phyloP scores from a whole-genome alignment of 495 filamentous ascomycete species.

The Thozetella sp. region DNA sequence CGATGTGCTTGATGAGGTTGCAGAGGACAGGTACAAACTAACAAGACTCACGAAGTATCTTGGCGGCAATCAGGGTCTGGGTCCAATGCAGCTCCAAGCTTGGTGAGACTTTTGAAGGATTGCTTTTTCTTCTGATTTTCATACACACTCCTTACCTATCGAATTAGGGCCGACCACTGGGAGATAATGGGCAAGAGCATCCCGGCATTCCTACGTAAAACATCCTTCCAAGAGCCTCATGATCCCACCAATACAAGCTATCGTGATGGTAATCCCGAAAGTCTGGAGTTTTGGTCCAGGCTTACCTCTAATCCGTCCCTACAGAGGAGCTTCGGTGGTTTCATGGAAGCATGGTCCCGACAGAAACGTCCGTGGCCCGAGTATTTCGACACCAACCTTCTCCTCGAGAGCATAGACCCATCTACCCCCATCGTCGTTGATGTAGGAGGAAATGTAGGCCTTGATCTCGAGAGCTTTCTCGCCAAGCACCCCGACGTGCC shows the following conservation, averaged over 20 bases:
- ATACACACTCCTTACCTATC: neutral
- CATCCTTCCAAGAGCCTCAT: conserved; percentile 16
- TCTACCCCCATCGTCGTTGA: conserved; percentile 33
- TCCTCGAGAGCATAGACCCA: conserved; percentile 18
- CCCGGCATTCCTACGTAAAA: conserved; percentile 19
- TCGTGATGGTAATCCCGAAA: conserved; percentile 12
- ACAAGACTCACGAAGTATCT: conserved; percentile 13
- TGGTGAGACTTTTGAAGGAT: conserved; percentile 6
- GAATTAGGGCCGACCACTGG: conserved; percentile 16
- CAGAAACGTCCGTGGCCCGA: conserved; percentile 20
- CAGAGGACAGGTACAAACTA: conserved; percentile 18
- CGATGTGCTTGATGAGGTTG: conserved; percentile 19
- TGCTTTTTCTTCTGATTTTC: neutral
- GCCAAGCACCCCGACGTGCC: conserved; percentile 29
- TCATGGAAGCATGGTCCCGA: conserved; percentile 15
- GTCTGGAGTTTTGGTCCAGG: conserved; percentile 17
- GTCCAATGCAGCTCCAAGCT: neutral
- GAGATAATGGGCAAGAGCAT: conserved; percentile 2
- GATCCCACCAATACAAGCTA: conserved; percentile 18
- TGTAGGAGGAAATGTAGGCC: conserved; percentile 39
- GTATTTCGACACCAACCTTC: conserved; percentile 20
- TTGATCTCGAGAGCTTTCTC: conserved; percentile 31
- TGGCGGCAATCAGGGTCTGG: conserved; percentile 1
- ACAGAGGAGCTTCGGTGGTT: conserved; percentile 18
- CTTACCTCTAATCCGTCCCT: conserved; percentile 8